Conservation (phyloP, 768 basidiomycete species). For the Cystofilobasidium bisporidii region DNA sequence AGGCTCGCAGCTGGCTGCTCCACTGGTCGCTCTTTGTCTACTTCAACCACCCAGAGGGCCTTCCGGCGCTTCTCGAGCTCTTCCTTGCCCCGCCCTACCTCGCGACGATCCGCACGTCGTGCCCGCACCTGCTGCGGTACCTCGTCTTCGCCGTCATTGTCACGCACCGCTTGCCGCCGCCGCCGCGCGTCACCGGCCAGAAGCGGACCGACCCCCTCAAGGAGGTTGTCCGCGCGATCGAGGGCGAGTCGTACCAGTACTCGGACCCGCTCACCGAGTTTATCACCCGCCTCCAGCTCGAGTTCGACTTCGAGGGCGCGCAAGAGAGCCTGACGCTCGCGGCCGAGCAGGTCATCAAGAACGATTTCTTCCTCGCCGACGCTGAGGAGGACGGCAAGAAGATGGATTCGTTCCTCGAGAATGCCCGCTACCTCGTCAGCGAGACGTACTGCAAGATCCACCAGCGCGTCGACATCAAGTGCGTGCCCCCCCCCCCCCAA, state of each 20-base stretch:
- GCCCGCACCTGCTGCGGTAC: constrained; percentile 90
- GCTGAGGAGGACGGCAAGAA: constrained; percentile 60
- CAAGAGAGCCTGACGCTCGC: constrained; percentile 59
- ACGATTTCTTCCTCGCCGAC: constrained; percentile 89
- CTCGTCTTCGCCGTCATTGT: constrained; percentile 86
- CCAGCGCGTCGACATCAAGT: constrained; percentile 43
- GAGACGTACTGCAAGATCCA: constrained; percentile 98
- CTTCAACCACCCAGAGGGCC: constrained; percentile 89
- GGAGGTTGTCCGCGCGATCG: constrained; percentile 85
- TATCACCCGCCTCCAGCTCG: constrained; percentile 83
- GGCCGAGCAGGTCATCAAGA: constrained; percentile 70
- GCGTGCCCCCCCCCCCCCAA: neutral
- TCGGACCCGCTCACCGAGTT: constrained; percentile 86
- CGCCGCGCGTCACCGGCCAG: constrained; percentile 46
- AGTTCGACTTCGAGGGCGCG: constrained; percentile 93
- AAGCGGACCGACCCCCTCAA: constrained; percentile 80
- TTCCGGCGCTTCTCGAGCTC: constrained; percentile 83
- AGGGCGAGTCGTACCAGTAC: constrained; percentile 93
- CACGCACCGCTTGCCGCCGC: constrained; percentile 60
- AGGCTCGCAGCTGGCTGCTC: constrained; percentile 88
- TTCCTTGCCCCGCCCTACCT: constrained; percentile 95
- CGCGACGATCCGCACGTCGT: constrained; percentile 94
- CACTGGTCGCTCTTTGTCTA: constrained; percentile 99
- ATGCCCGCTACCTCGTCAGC: constrained; percentile 87
- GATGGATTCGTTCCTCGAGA: constrained; percentile 62